Conservation (phyloP, 2,329 filamentous ascomycete species). For the Cercospora nicotianae region DNA sequence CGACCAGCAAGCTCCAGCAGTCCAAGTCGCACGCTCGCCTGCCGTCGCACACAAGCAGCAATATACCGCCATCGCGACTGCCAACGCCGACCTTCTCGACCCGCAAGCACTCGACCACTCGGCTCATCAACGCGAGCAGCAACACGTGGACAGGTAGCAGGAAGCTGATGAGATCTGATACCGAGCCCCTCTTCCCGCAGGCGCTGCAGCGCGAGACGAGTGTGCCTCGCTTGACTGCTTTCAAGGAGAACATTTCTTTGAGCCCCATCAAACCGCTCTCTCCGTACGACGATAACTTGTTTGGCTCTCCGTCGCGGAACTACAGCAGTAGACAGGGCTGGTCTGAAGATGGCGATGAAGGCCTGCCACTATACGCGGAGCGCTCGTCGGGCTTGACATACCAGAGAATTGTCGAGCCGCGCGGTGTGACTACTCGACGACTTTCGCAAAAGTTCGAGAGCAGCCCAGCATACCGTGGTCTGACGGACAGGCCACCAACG, state of each 20-base stretch:
- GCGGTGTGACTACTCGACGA: constrained; percentile 5
- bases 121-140: constrained; percentile 20
- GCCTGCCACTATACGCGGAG: constrained; percentile 3
- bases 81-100: constrained; percentile 30
- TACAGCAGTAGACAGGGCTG: constrained; percentile 23
- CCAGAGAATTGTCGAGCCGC: constrained; percentile 1
- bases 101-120: constrained; percentile 31
- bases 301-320: constrained; percentile 23
- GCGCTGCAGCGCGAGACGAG: constrained; percentile 18
- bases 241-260: constrained; percentile 39
- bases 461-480: constrained; percentile 31
- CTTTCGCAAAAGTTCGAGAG: constrained; percentile 30
- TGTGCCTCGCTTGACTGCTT: constrained; percentile 30
- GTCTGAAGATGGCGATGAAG: constrained; percentile 19
- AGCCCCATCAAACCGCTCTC: constrained; percentile 32
- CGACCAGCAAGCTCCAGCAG: constrained; percentile 23
- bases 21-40: constrained; percentile 34
- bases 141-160: constrained; percentile 19
- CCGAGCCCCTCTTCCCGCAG: constrained; percentile 36
- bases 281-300: constrained; percentile 25
- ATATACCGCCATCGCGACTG: constrained; percentile 26
- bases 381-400: constrained; percentile 7
- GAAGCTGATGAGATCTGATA: constrained; percentile 37
- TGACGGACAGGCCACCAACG: constrained; percentile 24
- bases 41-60: constrained; percentile 25